A percentile compares a stretch with the other conserved stretches of the same genome.
These are phyloP conservation scores for Ceratobasidium sp. DNA, from an alignment of 1,284 basidiomycete species.

Conservation along the genomic window DNA sequence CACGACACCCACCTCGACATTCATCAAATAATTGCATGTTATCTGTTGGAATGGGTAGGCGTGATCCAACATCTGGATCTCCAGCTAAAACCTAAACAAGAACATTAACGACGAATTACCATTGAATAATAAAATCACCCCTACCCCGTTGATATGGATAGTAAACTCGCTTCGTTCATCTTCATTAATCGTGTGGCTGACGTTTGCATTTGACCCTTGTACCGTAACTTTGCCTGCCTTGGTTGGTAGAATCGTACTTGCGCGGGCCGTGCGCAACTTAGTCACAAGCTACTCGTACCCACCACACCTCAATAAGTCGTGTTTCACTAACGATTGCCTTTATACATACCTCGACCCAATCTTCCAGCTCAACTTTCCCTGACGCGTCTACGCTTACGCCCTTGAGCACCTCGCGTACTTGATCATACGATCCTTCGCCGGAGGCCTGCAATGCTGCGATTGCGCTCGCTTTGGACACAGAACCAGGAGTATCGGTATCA, in stretches of 20 bases:
- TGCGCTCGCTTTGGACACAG: constrained; percentile 83
- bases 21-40: constrained; percentile 99
- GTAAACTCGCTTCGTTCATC: constrained; percentile 97
- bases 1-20: constrained; percentile 65
- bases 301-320: background rate
- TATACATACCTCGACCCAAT: constrained; percentile 91
- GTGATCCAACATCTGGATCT: constrained; percentile 83
- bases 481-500: constrained; percentile 84
- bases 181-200: constrained; percentile 98
- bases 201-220: constrained; percentile 93
- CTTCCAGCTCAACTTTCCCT: constrained; percentile 96
- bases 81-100: constrained; percentile 81
- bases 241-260: constrained; percentile 68
- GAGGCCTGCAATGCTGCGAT: constrained; percentile 78
- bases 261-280: constrained; percentile 73
- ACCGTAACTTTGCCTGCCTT: constrained; percentile 92
- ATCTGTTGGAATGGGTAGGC: constrained; percentile 94
- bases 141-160: constrained; percentile 93
- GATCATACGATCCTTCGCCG: constrained; percentile 89
- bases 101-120: constrained; percentile 1
- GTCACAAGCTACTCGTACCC: constrained; percentile 71
- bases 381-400: constrained; percentile 93
- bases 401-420: constrained; percentile 91
- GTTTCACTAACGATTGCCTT: background rate
- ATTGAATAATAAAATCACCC: constrained; percentile 48